Base-by-base conservation (phyloP, 2,329 filamentous ascomycete genomes). In the Ceratocystis albifundus region DNA sequence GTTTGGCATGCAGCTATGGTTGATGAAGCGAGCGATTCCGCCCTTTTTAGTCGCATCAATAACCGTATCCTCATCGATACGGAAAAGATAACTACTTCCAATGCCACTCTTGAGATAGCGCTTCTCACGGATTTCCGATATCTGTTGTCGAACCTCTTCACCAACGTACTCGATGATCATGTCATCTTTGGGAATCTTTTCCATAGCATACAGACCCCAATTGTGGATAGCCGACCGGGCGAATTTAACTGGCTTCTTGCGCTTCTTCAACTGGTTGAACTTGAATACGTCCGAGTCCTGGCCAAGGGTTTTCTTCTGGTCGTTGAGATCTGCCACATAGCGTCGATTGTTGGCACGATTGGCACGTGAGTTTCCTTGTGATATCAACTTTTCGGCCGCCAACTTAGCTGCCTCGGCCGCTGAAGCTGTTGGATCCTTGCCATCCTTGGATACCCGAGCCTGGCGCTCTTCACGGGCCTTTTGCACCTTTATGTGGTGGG, bases 101-200 rank as follows among this genome's bases (percentile, higher is more conserved):
- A 99, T 96, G 64, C 94, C 94, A 74, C 94, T 96, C 79, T 94
- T 93, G 70, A 96, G 84, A 75, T 99, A 99, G 68, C 88, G 85
- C 70, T 87, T 85, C 78, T 99, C 94, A 66, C 94, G 88, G 74
- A 97, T 86, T 76, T 99, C 94, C n/a, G 94, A 92, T 68, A 99
- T 94, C 73, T 95, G 90, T 76, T 99, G 94, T 67, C 94, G 86
- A 46, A 99, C 91, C 75, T 96, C 94, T 77, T 99, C 94, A 68
- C 94, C 94, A 10, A 99, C 94, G 74, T 99, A 99, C 77, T 99
- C 94, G 73, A 99, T 99, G 74, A 99, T 99, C 91, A 99, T 96
- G 76, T 99, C 94, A 75, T 96, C 95, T 74, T 93, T 91, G 68
- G 88, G 84, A 70, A 99, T 99, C 73, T 96, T 94, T 77, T 99